Base-by-base conservation (phyloP, 768 basidiomycete species). In the Pisolithus albus region DNA sequence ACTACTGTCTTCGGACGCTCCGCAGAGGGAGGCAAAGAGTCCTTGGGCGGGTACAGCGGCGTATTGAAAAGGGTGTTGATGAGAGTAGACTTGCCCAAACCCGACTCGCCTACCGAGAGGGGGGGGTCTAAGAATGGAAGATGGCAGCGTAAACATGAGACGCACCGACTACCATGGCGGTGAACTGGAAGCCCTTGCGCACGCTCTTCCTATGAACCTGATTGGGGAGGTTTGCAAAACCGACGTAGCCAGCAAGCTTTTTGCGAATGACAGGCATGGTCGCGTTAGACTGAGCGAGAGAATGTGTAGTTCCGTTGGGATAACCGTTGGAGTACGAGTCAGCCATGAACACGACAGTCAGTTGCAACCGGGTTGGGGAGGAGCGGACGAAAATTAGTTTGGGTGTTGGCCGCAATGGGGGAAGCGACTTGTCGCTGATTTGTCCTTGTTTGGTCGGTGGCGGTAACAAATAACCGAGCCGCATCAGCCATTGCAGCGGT, bases 41-140 rank as follows among this genome's bases (percentile, higher is more conserved):
- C 82, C 71, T 94, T 94, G 56, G 86, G 82, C 34, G 91, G 86
- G 71, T 97, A 96, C 53, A 99, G 88, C 52, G 84, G 81, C 37
- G 96, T 97, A 69, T 96, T 92, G 83, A 99, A 99, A 59, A 99
- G 81, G 19, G 96, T 99, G 73, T 99, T 99, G 70, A 99, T 87
- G 66, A 98, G 82, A 10, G 96, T 99, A 4, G 96, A 99, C 77
- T 99, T 99, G 50, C 96, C 96, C 54, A 99, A 80, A 49, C 96
- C 96, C 49, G 95, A 97, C 75, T 99, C 95, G 71, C 93, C 93
- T 93, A 61, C 46, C 7, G 51, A 56, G 57, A 26, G 51, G 16
- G 51, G 57, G 57, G 26, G 51, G 16, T 21, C n/a, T 46, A 9
- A 28, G 38, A 46, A 34, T 30, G 32, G 42, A 26, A 19, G 36